Base-by-base conservation (phyloP, 2,329 filamentous ascomycete genomes). In the Didymella glomerata region DNA sequence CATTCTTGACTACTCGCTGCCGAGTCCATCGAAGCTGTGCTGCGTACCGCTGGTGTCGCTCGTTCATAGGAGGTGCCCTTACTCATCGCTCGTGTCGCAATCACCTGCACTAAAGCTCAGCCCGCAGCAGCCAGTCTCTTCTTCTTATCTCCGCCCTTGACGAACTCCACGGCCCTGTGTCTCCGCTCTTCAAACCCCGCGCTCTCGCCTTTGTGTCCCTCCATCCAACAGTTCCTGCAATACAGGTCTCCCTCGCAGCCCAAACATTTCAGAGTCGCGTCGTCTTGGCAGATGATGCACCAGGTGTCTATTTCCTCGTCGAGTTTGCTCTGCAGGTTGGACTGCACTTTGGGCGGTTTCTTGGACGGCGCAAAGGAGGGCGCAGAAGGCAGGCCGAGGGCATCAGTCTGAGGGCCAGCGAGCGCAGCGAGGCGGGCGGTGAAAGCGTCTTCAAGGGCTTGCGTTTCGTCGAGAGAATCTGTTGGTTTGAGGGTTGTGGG, bases 201-300 rank as follows among this genome's bases (percentile, higher is more conserved):
- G 44, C 82, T 81, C 0, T 88, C 86, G 0, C 90, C 88, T 32
- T 86, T 79, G 69, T 96, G 92, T 75, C 92, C 92, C 70, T 94
- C 91, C 59, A 83, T 84, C 92, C 92, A 96, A 79, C 92, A 96
- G 16, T 85, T 80, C 22, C 83, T 81, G 74, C 92, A 96, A 73
- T 94, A 96, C 40, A 92, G 80, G 64, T 93, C 85, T 1, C 80
- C 81, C 51, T 83, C 87, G 68, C 92, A 96, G 3, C 89, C 91
- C 0, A 88, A 72, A 72, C 92, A 96, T 57, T 83, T 83, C 27
- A 95, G 78, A 3, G 86, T 87, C 0, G 89, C 91, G 70, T 95
- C 90, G 58, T 92, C 90, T 46, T 90, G 86, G 72, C 92, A 96
- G 10, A 95, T 92, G 30, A 88, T 85, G 74, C 92, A 96, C 91